These are phyloP conservation scores for Coemansia sp. DNA, from an alignment of 192 early-diverging fungal species.

Conservation along the genomic window DNA sequence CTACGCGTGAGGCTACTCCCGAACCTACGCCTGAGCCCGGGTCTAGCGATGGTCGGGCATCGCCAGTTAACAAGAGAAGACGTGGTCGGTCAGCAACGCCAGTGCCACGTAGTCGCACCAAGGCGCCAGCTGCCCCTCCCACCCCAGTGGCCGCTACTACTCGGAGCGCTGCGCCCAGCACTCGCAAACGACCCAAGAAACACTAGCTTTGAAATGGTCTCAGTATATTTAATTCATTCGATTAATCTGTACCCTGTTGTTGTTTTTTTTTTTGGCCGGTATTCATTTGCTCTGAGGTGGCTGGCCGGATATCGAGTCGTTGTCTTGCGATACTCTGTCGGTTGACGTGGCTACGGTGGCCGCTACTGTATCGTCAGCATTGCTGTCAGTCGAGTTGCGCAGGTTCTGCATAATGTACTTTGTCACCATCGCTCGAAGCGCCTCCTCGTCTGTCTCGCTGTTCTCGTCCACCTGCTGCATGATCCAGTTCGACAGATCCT, in stretches of 20 bases:
- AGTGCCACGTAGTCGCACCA: constrained; percentile 36
- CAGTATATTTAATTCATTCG: background rate
- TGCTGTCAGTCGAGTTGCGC: constrained; percentile 24
- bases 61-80: constrained; percentile 26
- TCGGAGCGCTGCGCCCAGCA: constrained; percentile 23
- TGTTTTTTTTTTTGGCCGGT: background rate
- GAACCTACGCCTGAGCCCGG: constrained; percentile 19
- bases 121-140: constrained; percentile 27
- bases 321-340: constrained; percentile 34
- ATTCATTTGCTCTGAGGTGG: constrained; percentile 5
- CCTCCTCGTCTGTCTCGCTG: constrained; percentile 57
- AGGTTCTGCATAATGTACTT: constrained; percentile 46
- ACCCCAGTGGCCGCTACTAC: constrained; percentile 26
- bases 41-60: constrained; percentile 23
- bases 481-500: constrained; percentile 59
- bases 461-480: constrained; percentile 59
- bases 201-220: constrained; percentile 9
- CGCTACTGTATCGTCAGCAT: constrained; percentile 35
- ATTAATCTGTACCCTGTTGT: background rate
- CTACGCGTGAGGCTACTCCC: constrained; percentile 9
- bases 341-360: constrained; percentile 40
- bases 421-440: constrained; percentile 60
- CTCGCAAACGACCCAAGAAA: constrained; percentile 29
- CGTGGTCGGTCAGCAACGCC: constrained; percentile 43
- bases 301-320: constrained; percentile 18